Conservation (phyloP, 2,329 filamentous ascomycete species). For the Aspergillus sclerotialis region DNA sequence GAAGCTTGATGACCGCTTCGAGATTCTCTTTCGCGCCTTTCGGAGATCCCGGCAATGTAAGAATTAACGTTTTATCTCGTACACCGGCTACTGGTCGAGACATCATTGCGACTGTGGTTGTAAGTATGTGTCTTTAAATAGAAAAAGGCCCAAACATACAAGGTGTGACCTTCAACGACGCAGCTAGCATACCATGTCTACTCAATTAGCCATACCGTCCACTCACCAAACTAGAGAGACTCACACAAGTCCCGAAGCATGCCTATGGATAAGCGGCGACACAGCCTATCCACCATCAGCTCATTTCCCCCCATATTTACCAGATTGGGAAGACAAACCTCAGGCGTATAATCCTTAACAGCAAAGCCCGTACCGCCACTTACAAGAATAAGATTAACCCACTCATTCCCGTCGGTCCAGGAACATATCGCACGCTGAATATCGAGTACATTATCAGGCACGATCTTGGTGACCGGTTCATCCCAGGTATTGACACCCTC, state of each 20-base stretch:
- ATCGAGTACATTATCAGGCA: constrained; percentile 64
- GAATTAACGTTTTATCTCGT: constrained; percentile 69
- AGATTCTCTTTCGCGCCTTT: constrained; percentile 95
- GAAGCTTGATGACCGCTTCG: constrained; percentile 75
- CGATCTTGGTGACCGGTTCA: constrained; percentile 62
- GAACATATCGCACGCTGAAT: constrained; percentile 67
- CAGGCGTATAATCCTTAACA: constrained; percentile 75
- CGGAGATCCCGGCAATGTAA: constrained; percentile 88
- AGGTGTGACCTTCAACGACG: constrained; percentile 78
- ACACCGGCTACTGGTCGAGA: constrained; percentile 86
- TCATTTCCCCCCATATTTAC: background rate
- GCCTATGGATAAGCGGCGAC: constrained; percentile 68
- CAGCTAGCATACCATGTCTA: constrained; percentile 83
- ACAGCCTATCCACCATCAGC: constrained; percentile 55
- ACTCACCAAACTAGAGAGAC: constrained; percentile 20
- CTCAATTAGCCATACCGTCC: constrained; percentile 12
- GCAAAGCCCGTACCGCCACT: constrained; percentile 94
- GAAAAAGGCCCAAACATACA: too few relatives aligned
- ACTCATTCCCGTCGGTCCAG: constrained; percentile 64
- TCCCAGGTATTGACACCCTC: constrained; percentile 67
- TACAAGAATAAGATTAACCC: constrained; percentile 70
- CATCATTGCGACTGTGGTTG: constrained; percentile 81
- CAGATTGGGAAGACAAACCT: constrained; percentile 49
- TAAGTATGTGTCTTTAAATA: too few relatives aligned
- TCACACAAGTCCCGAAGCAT: constrained; percentile 78